These are phyloP conservation scores for Phytophthora hibernalis DNA, from an alignment of 352 stramenopile species.

Conservation along the genomic window DNA sequence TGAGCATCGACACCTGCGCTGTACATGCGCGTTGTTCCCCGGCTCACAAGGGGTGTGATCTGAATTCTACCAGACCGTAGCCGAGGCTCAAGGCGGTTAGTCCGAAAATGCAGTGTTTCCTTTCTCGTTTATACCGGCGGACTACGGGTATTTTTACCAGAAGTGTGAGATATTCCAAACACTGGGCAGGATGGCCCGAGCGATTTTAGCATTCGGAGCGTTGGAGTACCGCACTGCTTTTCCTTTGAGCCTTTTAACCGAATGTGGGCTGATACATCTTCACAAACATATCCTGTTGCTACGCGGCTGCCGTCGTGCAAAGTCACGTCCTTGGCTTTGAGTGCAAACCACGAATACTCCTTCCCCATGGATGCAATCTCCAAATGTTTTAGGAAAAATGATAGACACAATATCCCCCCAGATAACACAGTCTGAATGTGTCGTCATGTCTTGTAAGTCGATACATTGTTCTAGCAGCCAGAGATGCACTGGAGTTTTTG, in stretches of 20 bases:
- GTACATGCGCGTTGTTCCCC: slow-evolving; percentile 7
- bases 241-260: slow-evolving; percentile 5
- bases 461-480: not conserved
- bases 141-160: not conserved
- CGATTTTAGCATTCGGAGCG: slow-evolving; percentile 10
- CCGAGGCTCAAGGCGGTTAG: not conserved
- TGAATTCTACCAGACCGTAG: not conserved
- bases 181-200: slow-evolving; percentile 4
- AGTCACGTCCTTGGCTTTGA: not conserved
- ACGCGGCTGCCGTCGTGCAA: not conserved
- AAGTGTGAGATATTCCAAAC: not conserved
- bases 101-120: not conserved
- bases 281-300: not conserved
- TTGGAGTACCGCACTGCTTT: slow-evolving; percentile 2
- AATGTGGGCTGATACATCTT: slow-evolving; percentile 7
- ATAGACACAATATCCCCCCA: not conserved
- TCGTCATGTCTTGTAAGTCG: not conserved
- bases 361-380: slow-evolving; percentile 1
- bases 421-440: slow-evolving; percentile 2
- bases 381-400: slow-evolving; percentile 8
- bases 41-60: not conserved
- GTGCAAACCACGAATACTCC: slow-evolving; percentile 12
- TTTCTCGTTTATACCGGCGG: not conserved
- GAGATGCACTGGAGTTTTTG: not conserved
- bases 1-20: slow-evolving; percentile 3